Evolutionary conservation across 2,329 filamentous ascomycete genomes (phyloP), one percentile per base, ranked within the genome.

Genomic region (Fusarium sp.): DNA sequence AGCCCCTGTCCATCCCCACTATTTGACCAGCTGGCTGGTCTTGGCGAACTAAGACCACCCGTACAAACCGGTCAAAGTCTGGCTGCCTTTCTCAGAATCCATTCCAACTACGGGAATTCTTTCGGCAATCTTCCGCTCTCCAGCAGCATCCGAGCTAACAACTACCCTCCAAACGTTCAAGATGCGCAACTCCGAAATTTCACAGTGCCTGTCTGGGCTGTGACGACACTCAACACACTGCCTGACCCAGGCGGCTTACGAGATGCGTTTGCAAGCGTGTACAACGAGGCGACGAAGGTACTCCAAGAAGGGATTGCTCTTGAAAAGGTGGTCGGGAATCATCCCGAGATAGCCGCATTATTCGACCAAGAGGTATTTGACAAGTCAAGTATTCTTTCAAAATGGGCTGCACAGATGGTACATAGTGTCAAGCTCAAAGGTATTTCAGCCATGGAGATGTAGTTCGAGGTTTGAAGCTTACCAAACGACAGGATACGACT

Each of bases 321-420:
- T 0, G 1, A 8, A 2, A 30, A 1, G 1, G n/a, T 71, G 0
- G 7, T 40, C 3, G 69, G 69, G 0, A 1, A 20, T 0, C 17
- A 72, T 7, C 69, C 69, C 0, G 72, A 71, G 1, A 33, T 71
- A 4, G 69, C 69, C 0, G 69, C 69, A 4, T 9, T 71, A 3
- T 71, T 72, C 8, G 65, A 71, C 1, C 54, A 61, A 5, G 37
- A 27, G 0, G 45, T 61, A 2, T 71, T 71, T 38, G 69, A 71
- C n/a, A 38, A 30, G 9, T 69, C 69, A 10, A 65, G 52, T 22
- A 22, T 71, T 4, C 38, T 71, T 9, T 71, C 69, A 0, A 70
- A 61, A 1, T 72, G 69, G 69, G 69, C 69, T 6, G 69, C 65
- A 2, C 70, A 70, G 2, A 72, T 71, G 69, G 69, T 71, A 0